Evolutionary conservation across 1,139 yeast genomes (phyloP), one percentile per base, ranked within the genome.

Genomic region (Nakaseomyces delphensis): DNA sequence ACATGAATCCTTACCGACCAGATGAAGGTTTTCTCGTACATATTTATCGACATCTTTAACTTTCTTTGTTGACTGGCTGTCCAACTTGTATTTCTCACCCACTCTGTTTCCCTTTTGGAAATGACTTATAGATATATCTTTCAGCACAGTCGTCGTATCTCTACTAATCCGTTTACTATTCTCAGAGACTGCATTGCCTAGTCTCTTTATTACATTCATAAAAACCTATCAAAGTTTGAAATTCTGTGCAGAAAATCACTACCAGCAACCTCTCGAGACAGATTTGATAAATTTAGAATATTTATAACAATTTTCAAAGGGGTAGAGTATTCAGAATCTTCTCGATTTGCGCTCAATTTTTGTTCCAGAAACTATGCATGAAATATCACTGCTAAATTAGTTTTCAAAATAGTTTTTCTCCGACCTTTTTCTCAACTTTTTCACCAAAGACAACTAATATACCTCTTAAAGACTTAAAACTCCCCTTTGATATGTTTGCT

Each of bases 1-100:
- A 19, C 42, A 42, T 2, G 66, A 63, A 5, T 58, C 62, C 29
- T 48, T 53, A 2, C 65, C 66, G 2, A 62, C 54, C 2, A 47
- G 39, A 8, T 42, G 27, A n/a, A 47, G 31, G 36, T 56, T 46
- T 3, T 52, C 48, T 36, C 41, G n/a, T 18, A 29, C 19, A 3
- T 11, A 13, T 11, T 14, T n/a, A 19, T 25, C 15, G 9, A 14
- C 21, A 27, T 36, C 39, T 18, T 33, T 33, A 20, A 32, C 7
- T 5, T 10, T 18, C 13, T 4, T 6, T 4, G 5, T 4, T 16
- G 14, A 18, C 4, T 16, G 8, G 9, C 10, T 32, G 8, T 10
- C 7, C 19, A 19, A 16, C 8, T 10, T 32, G 4, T 23, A 32
- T 18, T 19, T 19, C 11, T 18, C 10, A 1, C 15, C 14, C 24